phyloP scores from a whole-genome alignment of 352 stramenopile species.

The Phytophthora agathidicida region DNA sequence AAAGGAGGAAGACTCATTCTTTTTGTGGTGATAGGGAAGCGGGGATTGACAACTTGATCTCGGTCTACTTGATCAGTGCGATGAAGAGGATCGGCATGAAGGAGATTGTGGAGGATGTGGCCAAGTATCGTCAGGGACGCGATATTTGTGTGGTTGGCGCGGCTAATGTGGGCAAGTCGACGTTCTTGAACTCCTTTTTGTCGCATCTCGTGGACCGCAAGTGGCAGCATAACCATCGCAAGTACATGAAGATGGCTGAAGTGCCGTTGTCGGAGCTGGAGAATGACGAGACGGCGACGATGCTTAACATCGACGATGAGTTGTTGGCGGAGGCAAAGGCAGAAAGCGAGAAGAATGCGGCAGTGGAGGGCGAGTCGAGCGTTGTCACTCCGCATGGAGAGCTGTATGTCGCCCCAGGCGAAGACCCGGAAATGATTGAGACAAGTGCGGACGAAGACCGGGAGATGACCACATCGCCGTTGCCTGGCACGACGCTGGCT shows the following conservation, averaged over 20 bases:
- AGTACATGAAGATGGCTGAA: constrained; percentile 82
- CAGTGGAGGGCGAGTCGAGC: constrained; percentile 7
- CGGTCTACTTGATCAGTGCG: constrained; percentile 82
- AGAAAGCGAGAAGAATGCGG: constrained; percentile 10
- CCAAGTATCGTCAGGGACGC: constrained; percentile 73
- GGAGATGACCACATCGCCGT: constrained; percentile 88
- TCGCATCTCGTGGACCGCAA: constrained; percentile 80
- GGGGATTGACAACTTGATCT: constrained; percentile 81
- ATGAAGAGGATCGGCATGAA: constrained; percentile 90
- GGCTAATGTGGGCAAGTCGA: constrained; percentile 93
- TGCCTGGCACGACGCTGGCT: constrained; percentile 91
- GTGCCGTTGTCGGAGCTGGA: constrained; percentile 61
- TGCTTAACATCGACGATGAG: constrained; percentile 70
- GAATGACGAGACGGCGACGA: constrained; percentile 42
- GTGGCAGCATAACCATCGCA: constrained; percentile 87
- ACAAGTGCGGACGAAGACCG: constrained; percentile 67
- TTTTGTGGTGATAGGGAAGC: constrained; percentile 38
- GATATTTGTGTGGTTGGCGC: constrained; percentile 93
- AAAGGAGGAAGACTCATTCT: not conserved
- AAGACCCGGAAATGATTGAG: constrained; percentile 74
- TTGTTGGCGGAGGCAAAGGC: constrained; percentile 25
- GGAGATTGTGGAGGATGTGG: constrained; percentile 84
- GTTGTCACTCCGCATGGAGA: constrained; percentile 38
- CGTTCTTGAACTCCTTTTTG: constrained; percentile 93
- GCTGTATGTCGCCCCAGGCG: constrained; percentile 57